Evolutionary conservation across 805 yeast species (phyloP).

Genomic region (Pichia deserticola): DNA sequence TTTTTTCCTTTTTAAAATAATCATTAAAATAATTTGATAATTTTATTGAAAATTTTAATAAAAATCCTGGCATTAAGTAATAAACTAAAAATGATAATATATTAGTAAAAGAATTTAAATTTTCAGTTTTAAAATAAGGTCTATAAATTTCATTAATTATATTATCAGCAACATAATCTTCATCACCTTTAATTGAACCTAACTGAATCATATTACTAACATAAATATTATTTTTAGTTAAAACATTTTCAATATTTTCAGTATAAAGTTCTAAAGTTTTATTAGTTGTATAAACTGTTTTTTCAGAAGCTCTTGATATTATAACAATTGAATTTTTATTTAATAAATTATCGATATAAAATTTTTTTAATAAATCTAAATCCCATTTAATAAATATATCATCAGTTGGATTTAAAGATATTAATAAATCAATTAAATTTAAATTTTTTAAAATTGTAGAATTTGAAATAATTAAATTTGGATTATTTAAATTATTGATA

Average conservation of each 20-base stretch:
- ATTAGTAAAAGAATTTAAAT: background rate
- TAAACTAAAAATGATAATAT: constrained; percentile 1
- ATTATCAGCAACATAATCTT: constrained; percentile 4
- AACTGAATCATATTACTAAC: constrained; percentile 2
- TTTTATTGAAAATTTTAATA: background rate
- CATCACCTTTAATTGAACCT: constrained; percentile 2
- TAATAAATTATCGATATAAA: background rate
- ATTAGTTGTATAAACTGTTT: constrained; percentile 2
- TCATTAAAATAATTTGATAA: background rate
- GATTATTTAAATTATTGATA: background rate
- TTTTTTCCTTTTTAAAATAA: background rate
- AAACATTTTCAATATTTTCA: background rate
- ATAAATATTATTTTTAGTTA: background rate
- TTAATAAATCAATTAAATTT: background rate
- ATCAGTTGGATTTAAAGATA: constrained; percentile 6
- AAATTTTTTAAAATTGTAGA: background rate
- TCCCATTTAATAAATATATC: constrained; percentile 6
- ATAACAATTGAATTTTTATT: constrained; percentile 1
- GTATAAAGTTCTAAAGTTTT: background rate
- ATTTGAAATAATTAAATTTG: background rate
- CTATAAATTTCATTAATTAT: constrained; percentile 1
- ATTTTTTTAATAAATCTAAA: constrained; percentile 1
- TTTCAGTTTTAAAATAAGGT: constrained; percentile 1
- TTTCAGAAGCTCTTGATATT: background rate
- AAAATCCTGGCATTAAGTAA: constrained; percentile 3